These are phyloP conservation scores for Begonia peltatifolia DNA, from an alignment of 306 rosid species.

Conservation along the genomic window DNA sequence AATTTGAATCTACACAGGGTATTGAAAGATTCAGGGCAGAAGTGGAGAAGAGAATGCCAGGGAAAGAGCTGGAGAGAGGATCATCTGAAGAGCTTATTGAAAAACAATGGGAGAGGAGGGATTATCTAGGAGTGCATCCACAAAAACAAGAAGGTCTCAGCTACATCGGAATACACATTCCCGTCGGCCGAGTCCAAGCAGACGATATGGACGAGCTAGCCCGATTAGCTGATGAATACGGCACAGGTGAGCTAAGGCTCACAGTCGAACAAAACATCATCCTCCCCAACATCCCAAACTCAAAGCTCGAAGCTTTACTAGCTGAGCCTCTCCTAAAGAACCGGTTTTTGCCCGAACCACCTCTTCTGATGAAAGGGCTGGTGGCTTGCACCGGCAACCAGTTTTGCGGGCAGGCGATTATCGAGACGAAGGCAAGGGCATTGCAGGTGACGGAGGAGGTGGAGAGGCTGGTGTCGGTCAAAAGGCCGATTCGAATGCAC, in stretches of 20 bases:
- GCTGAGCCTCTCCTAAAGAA: conserved; percentile 46
- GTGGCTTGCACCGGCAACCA: conserved; percentile 97
- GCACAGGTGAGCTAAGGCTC: conserved; percentile 67
- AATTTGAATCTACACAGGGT: conserved; percentile 31
- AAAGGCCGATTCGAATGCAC: conserved; percentile 75
- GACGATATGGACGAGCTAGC: conserved; percentile 87
- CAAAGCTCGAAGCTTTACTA: conserved; percentile 44
- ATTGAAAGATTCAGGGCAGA: conserved; percentile 84
- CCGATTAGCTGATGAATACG: conserved; percentile 53
- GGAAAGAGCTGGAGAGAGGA: conserved; percentile 46
- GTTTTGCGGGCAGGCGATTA: conserved; percentile 89
- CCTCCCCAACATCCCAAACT: conserved; percentile 57
- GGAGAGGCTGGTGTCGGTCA: conserved; percentile 50
- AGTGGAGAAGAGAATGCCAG: conserved; percentile 77
- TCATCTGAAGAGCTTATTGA: conserved; percentile 49
- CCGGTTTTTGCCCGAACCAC: conserved; percentile 53
- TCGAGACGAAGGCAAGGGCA: conserved; percentile 87
- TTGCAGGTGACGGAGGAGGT: conserved; percentile 79
- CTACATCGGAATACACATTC: conserved; percentile 74
- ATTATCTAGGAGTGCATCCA: conserved; percentile 65
- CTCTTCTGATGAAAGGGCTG: conserved; percentile 63
- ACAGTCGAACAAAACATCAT: conserved; percentile 91
- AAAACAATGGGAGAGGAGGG: conserved; percentile 82
- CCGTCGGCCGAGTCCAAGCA: conserved; percentile 87
- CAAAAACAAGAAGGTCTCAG: conserved; percentile 75